These are phyloP conservation scores for Pichia nakasei DNA, from an alignment of 805 yeast genomes.

Conservation along the genomic window DNA sequence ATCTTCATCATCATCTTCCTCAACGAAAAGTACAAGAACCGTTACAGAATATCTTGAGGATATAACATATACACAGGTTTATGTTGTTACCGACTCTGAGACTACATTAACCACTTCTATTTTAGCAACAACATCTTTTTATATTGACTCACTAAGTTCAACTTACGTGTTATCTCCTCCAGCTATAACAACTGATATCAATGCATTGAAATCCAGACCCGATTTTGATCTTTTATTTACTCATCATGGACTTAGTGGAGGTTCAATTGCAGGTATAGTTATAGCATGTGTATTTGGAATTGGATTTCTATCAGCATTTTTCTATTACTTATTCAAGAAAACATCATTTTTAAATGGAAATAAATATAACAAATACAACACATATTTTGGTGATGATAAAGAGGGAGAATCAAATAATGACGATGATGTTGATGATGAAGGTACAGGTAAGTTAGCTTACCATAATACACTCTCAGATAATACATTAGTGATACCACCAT, in stretches of 20 bases:
- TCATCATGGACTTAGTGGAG: conserved; percentile 8
- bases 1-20: not conserved
- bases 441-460: not conserved
- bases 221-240: conserved; percentile 3
- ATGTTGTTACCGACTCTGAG: conserved; percentile 21
- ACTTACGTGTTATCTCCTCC: conserved; percentile 13
- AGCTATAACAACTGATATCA: conserved; percentile 23
- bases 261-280: conserved; percentile 25
- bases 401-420: too few relatives aligned
- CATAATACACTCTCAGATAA: not conserved
- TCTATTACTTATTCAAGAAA: conserved; percentile 10
- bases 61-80: conserved; percentile 22
- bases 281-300: conserved; percentile 21
- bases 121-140: conserved; percentile 16
- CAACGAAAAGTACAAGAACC: conserved; percentile 11
- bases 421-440: not conserved
- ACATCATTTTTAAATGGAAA: not conserved
- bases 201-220: conserved; percentile 10
- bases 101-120: conserved; percentile 21
- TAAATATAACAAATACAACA: too few relatives aligned
- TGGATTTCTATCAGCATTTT: conserved; percentile 8
- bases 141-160: conserved; percentile 8
- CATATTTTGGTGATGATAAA: too few relatives aligned
- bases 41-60: conserved; percentile 11
- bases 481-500: not conserved